Base-by-base conservation (phyloP, 176 grass and related monocot species). In the Thinopyrum elongatum region DNA sequence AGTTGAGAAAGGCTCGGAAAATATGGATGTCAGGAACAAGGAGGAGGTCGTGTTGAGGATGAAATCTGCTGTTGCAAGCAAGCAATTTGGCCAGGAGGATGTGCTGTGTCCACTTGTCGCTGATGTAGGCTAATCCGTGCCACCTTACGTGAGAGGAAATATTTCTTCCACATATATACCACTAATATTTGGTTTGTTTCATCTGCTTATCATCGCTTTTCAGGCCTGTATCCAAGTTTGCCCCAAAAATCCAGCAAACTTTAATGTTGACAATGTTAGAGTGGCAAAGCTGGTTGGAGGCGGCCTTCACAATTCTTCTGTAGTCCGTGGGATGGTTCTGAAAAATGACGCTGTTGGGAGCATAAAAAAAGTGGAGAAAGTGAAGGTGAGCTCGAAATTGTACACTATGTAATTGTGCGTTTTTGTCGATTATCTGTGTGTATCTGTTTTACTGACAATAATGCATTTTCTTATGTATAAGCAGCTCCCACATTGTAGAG, bases 201-300 rank as follows among this genome's bases (percentile, higher is more conserved):
- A 49, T 42, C 35, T 44, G 38, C 8, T 42, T 44, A 73, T 73
- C 5, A 21, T 88, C 30, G 17, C 9, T 25, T 61, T 71, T 69
- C 74, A 98, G 97, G 94, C 97, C 23, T 98, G 97, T 80, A 95
- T 98, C 59, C 97, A 95, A 95, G 97, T 98, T 65, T 98, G 94
- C 74, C 94, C 97, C 1, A 91, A 95, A 87, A 95, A 98, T 65
- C 91, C 97, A 11, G 86, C 75, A 39, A 98, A 95, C 71, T 98
- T 95, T 28, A 42, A 42, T 42, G 41, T 95, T 21, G 97, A 98
- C 85, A 98, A 98, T 85, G 92, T 98, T 82, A 91, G 97, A 84
- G 97, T 98, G 79, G 90, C 90, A 14, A 98, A 98, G 75, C 67
- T 98, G 6, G 29, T 95, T 90, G 96, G 96, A 73, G 92, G 96